Conservation (phyloP, 2,329 filamentous ascomycete genomes). For the Fusarium sp. region DNA sequence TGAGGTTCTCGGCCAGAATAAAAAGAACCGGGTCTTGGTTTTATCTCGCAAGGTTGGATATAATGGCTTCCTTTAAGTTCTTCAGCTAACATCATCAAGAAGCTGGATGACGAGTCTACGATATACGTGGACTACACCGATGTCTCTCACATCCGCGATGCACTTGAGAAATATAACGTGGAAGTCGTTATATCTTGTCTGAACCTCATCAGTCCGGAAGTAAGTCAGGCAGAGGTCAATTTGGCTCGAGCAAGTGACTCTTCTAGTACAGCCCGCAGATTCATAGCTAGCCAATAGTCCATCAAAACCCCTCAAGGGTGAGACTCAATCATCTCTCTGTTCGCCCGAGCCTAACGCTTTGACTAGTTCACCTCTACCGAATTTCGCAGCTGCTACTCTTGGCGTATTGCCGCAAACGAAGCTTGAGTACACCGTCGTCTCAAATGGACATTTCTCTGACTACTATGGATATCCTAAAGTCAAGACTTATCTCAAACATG, state of each 20-base stretch:
- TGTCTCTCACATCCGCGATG: not conserved
- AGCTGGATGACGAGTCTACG: not conserved
- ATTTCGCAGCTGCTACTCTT: not conserved
- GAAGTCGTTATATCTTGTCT: not conserved
- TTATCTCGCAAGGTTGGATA: not conserved
- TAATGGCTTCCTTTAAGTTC: rapidly evolving
- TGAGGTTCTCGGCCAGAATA: not conserved
- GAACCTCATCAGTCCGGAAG: not conserved
- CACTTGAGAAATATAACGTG: not conserved
- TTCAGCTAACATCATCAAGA: not conserved
- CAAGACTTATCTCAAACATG: not conserved
- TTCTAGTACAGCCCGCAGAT: rapidly evolving
- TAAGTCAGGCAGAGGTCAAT: not conserved
- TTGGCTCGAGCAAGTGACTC: not conserved
- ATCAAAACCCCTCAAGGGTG: not conserved
- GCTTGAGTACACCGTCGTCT: not conserved
- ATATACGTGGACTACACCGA: not conserved
- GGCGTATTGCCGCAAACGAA: not conserved
- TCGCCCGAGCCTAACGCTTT: rapidly evolving
- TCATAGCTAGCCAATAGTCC: not conserved
- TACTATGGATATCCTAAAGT: not conserved
- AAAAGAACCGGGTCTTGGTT: not conserved
- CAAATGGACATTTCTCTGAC: not conserved
- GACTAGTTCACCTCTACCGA: not conserved
- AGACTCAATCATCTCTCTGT: rapidly evolving